Base-by-base conservation (phyloP, 2,329 filamentous ascomycete genomes). In the Myriosclerotinia curreyana region DNA sequence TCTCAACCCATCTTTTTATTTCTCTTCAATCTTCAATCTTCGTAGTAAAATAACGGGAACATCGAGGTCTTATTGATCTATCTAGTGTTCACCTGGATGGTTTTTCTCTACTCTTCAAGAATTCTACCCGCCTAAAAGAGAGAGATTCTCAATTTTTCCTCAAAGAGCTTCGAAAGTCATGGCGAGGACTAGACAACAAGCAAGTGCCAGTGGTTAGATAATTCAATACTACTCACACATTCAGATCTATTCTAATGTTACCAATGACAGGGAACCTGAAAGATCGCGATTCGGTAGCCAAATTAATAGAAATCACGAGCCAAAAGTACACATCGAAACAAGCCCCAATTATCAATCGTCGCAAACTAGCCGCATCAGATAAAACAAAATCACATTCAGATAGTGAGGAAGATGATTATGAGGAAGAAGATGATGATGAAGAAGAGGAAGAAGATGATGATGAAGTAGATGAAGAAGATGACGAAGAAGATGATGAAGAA, bases 1-100 rank as follows among this genome's bases (percentile, higher is more conserved):
- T 55, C 52, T 15, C 14, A 17, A 22, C 40, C 40, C 25, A 55
- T 55, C 52, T 42, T 42, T 42, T 28, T 28, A 36, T 55, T 55
- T 55, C 15, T 40, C 28, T 15, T 42, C 15, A 17, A 28, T 25
- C 34, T n/a, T n/a, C n/a, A n/a, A 15, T 31, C 28, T 31, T 31
- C 40, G 15, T 42, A 20, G 11, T 28, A 22, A 22, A 49, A 25
- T 17, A 22, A 11, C 36, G 22, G n/a, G n/a, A n/a, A n/a, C 52
- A 4, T 17, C 36, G 8, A 12, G 22, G 22, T 15, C 34, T 12
- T 17, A 38, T 40, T 25, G 28, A 31, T 31, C 28, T 31, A 31
- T n/a, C n/a, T n/a, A n/a, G n/a, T n/a, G n/a, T 31, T 31, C 28
- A 31, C 28, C 28, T 31, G 28, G 4, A 31, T 31, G 28, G 28